Base-by-base conservation (phyloP, 345 rosid species). In the Populus euphratica region DNA sequence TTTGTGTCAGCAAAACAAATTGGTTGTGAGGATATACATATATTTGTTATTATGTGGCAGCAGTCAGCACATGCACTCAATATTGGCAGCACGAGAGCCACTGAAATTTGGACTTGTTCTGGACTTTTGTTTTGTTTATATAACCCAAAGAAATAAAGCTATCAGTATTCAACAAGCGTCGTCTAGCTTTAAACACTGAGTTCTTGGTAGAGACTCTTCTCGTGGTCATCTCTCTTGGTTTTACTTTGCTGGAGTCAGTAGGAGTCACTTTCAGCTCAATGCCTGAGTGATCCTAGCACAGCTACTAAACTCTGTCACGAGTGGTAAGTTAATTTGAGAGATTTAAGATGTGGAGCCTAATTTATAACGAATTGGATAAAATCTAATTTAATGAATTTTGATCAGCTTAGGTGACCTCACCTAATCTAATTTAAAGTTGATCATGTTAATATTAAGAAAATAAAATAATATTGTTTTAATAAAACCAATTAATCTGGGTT, bases 41-140 rank as follows among this genome's bases (percentile, higher is more conserved):
- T 50, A 21, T 62, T 4, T 25, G 5, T 14, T 44, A 21, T 54
- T 7, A 44, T n/a, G 73, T 52, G 79, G 74, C 36, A 33, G 36
- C 36, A 33, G 36, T 33, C 76, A 76, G 41, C 54, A 67, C 43
- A 73, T 13, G 54, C 23, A 43, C 49, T 6, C 2, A 9, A 39
- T 44, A 68, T 38, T 79, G 83, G 85, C 70, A 78, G 18, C 68
- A 82, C 80, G 77, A 82, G 85, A 87, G 82, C 92, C 92, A 89
- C 92, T 85, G 89, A 83, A 85, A 78, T 33, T 36, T 31, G 83
- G 84, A 76, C 78, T 77, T 70, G 74, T 23, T 62, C 39, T 5
- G 68, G 38, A 1, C n/a, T 70, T 33, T 31, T 6, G 29, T 49
- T 44, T 12, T 33, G 10, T 56, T 73, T 21, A 49, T 69, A 33